Percentiles rank a stretch among this genome's conserved stretches.
phyloP scores from a whole-genome alignment of 2,329 filamentous ascomycete genomes.

The Grosmannia penicillata region DNA sequence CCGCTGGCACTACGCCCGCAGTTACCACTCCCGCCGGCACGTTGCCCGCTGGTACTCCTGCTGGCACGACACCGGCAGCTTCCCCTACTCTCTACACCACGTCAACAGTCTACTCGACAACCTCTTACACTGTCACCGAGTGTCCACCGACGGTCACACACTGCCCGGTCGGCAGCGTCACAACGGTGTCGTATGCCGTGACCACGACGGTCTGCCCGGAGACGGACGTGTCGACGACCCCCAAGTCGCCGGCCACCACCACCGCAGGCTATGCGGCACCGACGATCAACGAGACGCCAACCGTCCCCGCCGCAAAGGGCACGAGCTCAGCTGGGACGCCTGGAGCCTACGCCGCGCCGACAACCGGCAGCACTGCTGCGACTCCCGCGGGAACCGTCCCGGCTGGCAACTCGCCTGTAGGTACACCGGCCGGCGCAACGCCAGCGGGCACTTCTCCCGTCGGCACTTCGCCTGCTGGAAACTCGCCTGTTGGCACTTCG shows the following conservation, averaged over 20 bases:
- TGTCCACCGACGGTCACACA: conserved; percentile 13
- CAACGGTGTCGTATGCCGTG: conserved; percentile 15
- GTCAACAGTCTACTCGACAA: conserved; percentile 12
- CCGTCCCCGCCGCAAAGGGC: neutral
- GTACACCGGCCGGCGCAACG: no score
- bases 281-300: neutral
- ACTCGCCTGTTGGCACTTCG: no score
- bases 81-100: conserved; percentile 6
- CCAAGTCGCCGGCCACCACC: neutral
- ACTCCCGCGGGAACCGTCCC: conserved; percentile 22
- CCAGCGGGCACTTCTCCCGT: no score
- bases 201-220: conserved; percentile 27
- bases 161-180: conserved; percentile 12
- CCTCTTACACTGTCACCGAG: conserved; percentile 13
- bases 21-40: no score
- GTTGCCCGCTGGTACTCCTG: no score
- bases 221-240: neutral
- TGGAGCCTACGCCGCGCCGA: neutral
- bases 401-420: conserved; percentile 19
- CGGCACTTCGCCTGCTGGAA: conserved; percentile 12
- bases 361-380: conserved; percentile 9
- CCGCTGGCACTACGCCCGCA: no score
- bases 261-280: no score
- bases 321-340: neutral
- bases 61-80: neutral